A percentile compares a stretch with the other conserved stretches of the same genome.
phyloP scores from a whole-genome alignment of 306 rosid species.

The Albizia julibrissin region DNA sequence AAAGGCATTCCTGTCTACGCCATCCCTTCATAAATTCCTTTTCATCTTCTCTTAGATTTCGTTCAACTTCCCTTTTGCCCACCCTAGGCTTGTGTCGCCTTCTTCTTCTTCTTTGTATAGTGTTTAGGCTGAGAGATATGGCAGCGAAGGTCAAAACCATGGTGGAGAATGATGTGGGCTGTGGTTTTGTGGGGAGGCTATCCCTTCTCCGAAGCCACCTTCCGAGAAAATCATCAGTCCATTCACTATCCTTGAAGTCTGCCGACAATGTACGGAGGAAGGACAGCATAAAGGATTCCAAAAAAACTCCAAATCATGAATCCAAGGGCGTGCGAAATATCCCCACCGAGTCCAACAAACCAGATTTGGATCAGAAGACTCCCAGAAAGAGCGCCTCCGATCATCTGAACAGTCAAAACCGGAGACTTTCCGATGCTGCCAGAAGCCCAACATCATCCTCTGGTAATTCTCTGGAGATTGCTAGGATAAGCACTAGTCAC shows the following conservation, averaged over 20 bases:
- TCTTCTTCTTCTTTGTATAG: neutral
- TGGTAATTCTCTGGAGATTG: constrained; percentile 43
- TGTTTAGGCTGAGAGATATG: constrained; percentile 31
- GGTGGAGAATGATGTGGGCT: constrained; percentile 48
- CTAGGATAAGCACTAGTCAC: constrained; percentile 43
- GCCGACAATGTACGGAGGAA: constrained; percentile 32
- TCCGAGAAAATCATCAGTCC: constrained; percentile 70
- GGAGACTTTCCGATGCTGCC: constrained; percentile 58
- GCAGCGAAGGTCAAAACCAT: constrained; percentile 52
- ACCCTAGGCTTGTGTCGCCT: constrained; percentile 15
- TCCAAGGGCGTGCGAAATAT: constrained; percentile 31
- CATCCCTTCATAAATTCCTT: constrained; percentile 41
- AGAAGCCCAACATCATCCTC: constrained; percentile 75
- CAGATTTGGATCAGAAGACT: constrained; percentile 36
- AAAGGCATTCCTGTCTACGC: constrained; percentile 44
- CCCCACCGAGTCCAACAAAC: constrained; percentile 10
- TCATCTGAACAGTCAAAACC: constrained; percentile 27
- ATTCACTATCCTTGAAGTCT: constrained; percentile 62
- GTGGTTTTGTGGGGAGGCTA: constrained; percentile 66
- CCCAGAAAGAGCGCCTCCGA: constrained; percentile 38
- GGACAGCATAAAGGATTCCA: constrained; percentile 5
- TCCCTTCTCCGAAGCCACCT: constrained; percentile 50
- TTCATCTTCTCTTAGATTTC: constrained; percentile 25
- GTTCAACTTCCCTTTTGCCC: neutral
- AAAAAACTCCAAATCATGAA: constrained; percentile 25